Evolutionary conservation across 345 rosid species (phyloP).

Genomic region (Fremontodendron californicum): DNA sequence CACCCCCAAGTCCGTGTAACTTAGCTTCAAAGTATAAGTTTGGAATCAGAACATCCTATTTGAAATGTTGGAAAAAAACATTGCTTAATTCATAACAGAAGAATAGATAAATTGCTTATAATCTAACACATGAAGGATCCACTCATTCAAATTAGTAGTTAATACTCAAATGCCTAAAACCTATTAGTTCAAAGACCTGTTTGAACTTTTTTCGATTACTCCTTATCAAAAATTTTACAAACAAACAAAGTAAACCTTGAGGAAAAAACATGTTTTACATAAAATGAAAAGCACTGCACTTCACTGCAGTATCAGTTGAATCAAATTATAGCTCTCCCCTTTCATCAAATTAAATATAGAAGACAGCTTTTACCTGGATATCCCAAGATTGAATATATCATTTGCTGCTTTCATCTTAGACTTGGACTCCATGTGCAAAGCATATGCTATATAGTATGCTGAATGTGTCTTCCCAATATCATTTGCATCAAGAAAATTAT

Average conservation of each 20-base stretch:
- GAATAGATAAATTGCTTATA: not conserved
- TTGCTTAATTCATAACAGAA: not conserved
- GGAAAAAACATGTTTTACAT: not conserved
- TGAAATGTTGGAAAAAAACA: too few relatives aligned
- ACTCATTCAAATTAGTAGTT: not conserved
- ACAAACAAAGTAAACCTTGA: not conserved
- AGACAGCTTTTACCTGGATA: constrained; percentile 48
- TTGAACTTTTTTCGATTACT: not conserved
- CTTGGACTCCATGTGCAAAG: constrained; percentile 72
- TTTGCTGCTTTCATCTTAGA: constrained; percentile 69
- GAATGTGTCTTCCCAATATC: constrained; percentile 72
- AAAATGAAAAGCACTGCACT: not conserved
- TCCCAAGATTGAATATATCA: constrained; percentile 66
- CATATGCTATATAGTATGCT: constrained; percentile 58
- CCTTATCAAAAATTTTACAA: too few relatives aligned
- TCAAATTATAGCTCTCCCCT: not conserved
- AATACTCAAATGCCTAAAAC: not conserved
- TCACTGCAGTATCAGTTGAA: not conserved
- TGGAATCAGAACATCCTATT: not conserved
- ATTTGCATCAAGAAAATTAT: constrained; percentile 72
- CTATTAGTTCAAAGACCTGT: not conserved
- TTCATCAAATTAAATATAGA: not conserved
- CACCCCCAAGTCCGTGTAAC: too few relatives aligned
- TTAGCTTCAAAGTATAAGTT: not conserved
- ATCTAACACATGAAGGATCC: not conserved